Evolutionary conservation across 352 stramenopile genomes (phyloP).

Genomic region (Pythium rishiriense): DNA sequence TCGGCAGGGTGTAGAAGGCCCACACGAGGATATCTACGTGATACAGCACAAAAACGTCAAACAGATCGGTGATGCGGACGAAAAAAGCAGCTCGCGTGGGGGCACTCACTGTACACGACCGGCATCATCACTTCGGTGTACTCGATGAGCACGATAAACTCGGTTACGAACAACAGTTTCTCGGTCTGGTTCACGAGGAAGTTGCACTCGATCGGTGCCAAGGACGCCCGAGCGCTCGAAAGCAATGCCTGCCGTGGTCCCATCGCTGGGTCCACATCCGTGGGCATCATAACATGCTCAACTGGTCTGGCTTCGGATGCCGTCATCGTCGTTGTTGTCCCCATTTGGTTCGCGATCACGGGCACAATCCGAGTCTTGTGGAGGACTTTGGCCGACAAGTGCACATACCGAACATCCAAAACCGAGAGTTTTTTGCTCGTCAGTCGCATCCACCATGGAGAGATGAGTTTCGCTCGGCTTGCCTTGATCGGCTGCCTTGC

Average conservation of each 20-base stretch:
- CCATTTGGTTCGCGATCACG: neutral
- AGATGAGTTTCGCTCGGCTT: neutral
- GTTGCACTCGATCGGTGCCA: neutral
- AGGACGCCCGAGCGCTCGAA: neutral
- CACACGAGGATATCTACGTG: slow-evolving; percentile 18
- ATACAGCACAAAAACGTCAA: neutral
- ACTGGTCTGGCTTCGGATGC: neutral
- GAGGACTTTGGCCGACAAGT: neutral
- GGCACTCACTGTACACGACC: slow-evolving; percentile 29
- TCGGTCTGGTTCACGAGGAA: slow-evolving; percentile 15
- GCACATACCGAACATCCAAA: neutral
- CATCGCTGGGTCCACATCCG: no score
- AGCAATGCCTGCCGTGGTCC: neutral
- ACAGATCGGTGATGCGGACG: no score
- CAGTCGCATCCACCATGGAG: neutral
- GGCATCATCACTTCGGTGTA: slow-evolving; percentile 40
- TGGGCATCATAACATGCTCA: neutral
- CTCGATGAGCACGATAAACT: slow-evolving; percentile 41
- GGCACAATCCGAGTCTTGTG: neutral
- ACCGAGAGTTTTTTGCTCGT: neutral
- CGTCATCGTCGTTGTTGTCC: neutral
- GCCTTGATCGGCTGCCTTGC: neutral
- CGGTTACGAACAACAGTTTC: slow-evolving; percentile 32
- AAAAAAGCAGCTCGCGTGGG: no score
- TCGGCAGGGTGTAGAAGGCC: slow-evolving; percentile 28